Evolutionary conservation across 2,329 filamentous ascomycete genomes (phyloP).

Genomic region (Stachybotrys chartarum): DNA sequence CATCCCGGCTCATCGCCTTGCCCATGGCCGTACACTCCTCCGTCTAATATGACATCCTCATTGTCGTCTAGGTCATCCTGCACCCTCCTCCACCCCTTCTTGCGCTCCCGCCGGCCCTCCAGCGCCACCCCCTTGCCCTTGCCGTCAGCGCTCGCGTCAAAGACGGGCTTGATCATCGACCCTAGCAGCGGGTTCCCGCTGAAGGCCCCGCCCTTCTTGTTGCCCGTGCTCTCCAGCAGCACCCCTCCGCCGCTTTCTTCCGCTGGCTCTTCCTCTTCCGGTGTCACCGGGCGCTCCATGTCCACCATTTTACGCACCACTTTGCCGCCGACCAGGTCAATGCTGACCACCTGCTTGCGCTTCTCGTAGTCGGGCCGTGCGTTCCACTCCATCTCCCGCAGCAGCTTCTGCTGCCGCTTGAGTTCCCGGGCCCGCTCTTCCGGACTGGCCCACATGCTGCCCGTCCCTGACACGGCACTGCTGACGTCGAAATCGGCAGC

Average conservation of each 20-base stretch:
- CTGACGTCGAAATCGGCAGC: constrained; percentile 56
- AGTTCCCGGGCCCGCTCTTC: constrained; percentile 76
- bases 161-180: constrained; percentile 58
- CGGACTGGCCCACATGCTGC: constrained; percentile 72
- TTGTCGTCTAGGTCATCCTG: constrained; percentile 55
- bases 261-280: constrained; percentile 34
- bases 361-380: constrained; percentile 84
- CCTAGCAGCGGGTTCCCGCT: constrained; percentile 62
- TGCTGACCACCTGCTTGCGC: constrained; percentile 73
- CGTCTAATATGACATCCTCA: constrained; percentile 51
- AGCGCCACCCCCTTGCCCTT: constrained; percentile 41
- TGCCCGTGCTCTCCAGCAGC: constrained; percentile 26
- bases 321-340: constrained; percentile 72
- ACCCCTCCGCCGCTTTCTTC: constrained; percentile 22
- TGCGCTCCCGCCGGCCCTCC: constrained; percentile 30
- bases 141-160: constrained; percentile 45
- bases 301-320: constrained; percentile 67
- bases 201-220: constrained; percentile 46
- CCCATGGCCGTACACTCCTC: constrained; percentile 40
- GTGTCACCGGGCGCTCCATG: constrained; percentile 49
- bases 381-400: constrained; percentile 83
- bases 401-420: constrained; percentile 75
- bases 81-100: constrained; percentile 49
- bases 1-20: constrained; percentile 30
- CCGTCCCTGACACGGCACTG: constrained; percentile 34